Conservation (phyloP, 2,329 filamentous ascomycete species). For the Coniochaeta ligniaria region DNA sequence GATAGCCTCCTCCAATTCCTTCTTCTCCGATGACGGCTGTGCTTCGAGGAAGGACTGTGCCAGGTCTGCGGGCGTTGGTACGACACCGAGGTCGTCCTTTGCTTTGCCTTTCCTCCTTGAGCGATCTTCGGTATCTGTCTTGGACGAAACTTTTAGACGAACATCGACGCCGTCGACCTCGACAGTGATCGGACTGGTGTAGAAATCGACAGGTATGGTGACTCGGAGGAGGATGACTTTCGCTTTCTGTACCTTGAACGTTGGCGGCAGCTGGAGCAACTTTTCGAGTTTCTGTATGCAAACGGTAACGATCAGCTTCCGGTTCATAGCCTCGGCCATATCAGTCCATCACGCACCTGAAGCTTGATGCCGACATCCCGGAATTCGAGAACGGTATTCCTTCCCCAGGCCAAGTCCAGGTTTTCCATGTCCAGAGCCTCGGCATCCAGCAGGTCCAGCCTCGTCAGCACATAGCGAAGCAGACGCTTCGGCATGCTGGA, state of each 20-base stretch:
- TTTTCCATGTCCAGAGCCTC: constrained; percentile 81
- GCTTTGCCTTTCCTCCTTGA: constrained; percentile 16
- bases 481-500: constrained; percentile 84
- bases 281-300: constrained; percentile 66
- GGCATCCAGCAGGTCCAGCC: constrained; percentile 80
- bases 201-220: constrained; percentile 82
- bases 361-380: constrained; percentile 77
- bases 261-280: constrained; percentile 65
- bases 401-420: constrained; percentile 75
- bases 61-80: constrained; percentile 66
- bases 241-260: constrained; percentile 65
- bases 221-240: constrained; percentile 70
- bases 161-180: constrained; percentile 78
- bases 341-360: constrained; percentile 45
- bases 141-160: constrained; percentile 47
- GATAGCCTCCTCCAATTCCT: constrained; percentile 62
- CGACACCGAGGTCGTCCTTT: constrained; percentile 22
- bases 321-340: background rate
- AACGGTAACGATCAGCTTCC: background rate
- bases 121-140: constrained; percentile 22
- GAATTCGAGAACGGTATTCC: constrained; percentile 76
- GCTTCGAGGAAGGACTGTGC: constrained; percentile 73
- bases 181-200: constrained; percentile 73
- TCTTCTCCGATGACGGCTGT: constrained; percentile 58
- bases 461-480: constrained; percentile 76